Percentiles rank a stretch among this genome's conserved stretches.
Conservation (phyloP, 2,329 filamentous ascomycete species). For the Zalaria obscura region DNA sequence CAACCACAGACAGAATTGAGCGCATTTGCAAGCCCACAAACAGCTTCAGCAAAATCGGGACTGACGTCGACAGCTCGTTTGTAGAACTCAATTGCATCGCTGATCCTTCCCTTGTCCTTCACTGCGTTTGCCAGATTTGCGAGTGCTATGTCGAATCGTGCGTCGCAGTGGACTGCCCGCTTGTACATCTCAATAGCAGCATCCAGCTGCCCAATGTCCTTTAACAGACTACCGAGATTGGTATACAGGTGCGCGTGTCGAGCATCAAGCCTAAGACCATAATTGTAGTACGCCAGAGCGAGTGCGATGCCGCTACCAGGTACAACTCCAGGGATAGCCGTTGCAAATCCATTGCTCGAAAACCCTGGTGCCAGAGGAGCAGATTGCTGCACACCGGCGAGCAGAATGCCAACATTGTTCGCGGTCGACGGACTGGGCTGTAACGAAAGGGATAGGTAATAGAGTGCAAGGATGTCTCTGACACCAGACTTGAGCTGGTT, state of each 20-base stretch:
- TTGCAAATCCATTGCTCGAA: constrained; percentile 21
- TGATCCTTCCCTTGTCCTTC: constrained; percentile 86
- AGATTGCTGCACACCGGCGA: constrained; percentile 82
- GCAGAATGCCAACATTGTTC: constrained; percentile 92
- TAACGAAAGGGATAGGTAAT: constrained; percentile 86
- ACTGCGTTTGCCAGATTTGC: constrained; percentile 96
- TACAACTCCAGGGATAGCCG: constrained; percentile 58
- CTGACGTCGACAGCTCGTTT: constrained; percentile 81
- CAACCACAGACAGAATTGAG: constrained; percentile 95
- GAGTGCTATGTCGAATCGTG: constrained; percentile 90
- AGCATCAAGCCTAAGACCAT: constrained; percentile 72
- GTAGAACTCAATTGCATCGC: constrained; percentile 86
- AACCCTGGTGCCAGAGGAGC: constrained; percentile 17
- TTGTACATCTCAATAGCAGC: constrained; percentile 96
- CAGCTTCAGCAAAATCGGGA: constrained; percentile 89
- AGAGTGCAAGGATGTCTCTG: constrained; percentile 82
- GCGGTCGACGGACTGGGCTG: constrained; percentile 95
- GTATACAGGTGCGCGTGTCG: constrained; percentile 94
- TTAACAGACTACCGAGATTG: constrained; percentile 85
- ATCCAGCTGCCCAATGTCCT: constrained; percentile 87
- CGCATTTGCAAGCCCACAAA: constrained; percentile 88
- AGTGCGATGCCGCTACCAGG: constrained; percentile 79
- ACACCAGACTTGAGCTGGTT: constrained; percentile 51
- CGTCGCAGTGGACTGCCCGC: constrained; percentile 79
- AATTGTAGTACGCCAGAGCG: constrained; percentile 88